phyloP scores from a whole-genome alignment of 768 basidiomycete genomes.

The Suillus lakei region DNA sequence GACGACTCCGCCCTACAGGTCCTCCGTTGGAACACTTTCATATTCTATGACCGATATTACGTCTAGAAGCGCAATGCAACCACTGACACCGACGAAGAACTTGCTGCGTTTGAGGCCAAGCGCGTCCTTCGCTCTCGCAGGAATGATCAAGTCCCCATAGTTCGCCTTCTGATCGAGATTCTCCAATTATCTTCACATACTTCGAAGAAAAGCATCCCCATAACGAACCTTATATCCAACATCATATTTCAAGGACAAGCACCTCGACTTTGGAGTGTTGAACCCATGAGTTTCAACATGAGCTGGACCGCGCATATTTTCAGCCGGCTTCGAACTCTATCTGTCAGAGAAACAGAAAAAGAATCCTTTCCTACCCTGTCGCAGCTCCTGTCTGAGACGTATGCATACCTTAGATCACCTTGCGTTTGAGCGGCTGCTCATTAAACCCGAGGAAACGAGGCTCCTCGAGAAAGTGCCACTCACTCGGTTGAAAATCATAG shows the following conservation, averaged over 20 bases:
- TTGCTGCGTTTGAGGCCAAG: not conserved
- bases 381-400: constrained; percentile 38
- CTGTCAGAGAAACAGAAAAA: constrained; percentile 33
- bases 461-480: not conserved
- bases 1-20: too few relatives aligned
- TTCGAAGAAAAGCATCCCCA: constrained; percentile 4
- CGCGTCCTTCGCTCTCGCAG: not conserved
- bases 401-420: constrained; percentile 40
- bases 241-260: constrained; percentile 36
- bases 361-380: constrained; percentile 21
- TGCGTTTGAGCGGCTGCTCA: constrained; percentile 28
- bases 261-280: constrained; percentile 39
- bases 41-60: too few relatives aligned
- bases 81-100: not conserved
- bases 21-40: too few relatives aligned
- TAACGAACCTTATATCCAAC: constrained; percentile 26
- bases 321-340: constrained; percentile 40
- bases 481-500: not conserved
- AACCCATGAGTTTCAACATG: constrained; percentile 39
- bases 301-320: constrained; percentile 42
- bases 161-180: not conserved
- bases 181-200: not conserved
- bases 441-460: not conserved
- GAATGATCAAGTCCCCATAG: not conserved
- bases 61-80: too few relatives aligned